phyloP scores from a whole-genome alignment of 192 early-diverging fungal genomes.

The Coemansia erecta region DNA sequence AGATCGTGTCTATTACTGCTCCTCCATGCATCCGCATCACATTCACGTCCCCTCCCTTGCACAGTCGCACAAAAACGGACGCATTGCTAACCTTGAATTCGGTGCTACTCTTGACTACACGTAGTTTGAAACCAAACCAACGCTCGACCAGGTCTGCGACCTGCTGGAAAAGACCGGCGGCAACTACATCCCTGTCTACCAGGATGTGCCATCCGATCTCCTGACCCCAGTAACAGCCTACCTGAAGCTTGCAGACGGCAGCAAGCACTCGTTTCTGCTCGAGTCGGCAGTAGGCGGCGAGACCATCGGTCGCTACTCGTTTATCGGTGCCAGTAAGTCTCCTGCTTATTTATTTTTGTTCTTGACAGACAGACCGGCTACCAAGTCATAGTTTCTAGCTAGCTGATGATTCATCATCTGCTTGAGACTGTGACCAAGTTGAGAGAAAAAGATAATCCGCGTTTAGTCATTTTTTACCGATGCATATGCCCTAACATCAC shows the following conservation, averaged over 20 bases:
- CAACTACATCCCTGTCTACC: slow-evolving; percentile 90
- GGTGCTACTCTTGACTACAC: neutral
- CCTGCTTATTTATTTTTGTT: neutral
- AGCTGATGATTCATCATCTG: no score
- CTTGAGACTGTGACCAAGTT: no score
- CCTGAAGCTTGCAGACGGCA: slow-evolving; percentile 76
- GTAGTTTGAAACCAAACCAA: slow-evolving; percentile 59
- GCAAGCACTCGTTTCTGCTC: slow-evolving; percentile 90
- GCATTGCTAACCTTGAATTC: neutral
- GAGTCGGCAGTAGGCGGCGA: slow-evolving; percentile 94
- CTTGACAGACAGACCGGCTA: no score
- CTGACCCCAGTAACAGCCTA: slow-evolving; percentile 97
- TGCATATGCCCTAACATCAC: neutral
- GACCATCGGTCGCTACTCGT: slow-evolving; percentile 93
- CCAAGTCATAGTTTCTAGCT: no score
- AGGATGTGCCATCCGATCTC: slow-evolving; percentile 83
- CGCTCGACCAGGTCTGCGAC: slow-evolving; percentile 66
- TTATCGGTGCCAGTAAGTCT: slow-evolving; percentile 79
- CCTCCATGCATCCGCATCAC: no score
- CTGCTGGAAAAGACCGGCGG: slow-evolving; percentile 63
- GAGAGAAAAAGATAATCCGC: no score
- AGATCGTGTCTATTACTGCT: no score
- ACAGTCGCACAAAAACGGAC: no score
- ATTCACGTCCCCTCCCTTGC: no score
- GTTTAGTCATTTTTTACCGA: no score